Evolutionary conservation across 2,329 filamentous ascomycete genomes (phyloP).

Genomic region (Colletotrichum camelliae): DNA sequence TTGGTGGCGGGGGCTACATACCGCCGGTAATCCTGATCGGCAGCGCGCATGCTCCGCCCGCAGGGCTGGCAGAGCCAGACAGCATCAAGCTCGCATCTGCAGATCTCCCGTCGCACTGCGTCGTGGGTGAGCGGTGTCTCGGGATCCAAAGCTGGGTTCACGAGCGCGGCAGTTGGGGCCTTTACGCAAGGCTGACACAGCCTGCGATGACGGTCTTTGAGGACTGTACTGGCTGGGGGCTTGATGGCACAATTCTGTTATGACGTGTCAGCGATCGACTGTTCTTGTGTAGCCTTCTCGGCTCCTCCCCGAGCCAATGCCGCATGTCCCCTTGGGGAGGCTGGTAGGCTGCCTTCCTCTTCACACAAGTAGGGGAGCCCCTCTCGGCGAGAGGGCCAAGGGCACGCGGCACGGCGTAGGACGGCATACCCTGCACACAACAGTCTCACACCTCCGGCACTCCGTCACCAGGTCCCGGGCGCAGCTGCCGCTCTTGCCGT

Average conservation of each 20-base stretch:
- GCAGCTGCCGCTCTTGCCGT: conserved; percentile 77
- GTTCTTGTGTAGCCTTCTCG: not conserved
- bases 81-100: conserved; percentile 57
- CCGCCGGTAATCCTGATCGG: conserved; percentile 65
- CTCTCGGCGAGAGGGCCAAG: not conserved
- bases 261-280: conserved; percentile 10
- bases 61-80: conserved; percentile 90
- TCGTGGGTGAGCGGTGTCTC: conserved; percentile 55
- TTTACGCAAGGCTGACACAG: conserved; percentile 79
- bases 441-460: conserved; percentile 77
- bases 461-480: conserved; percentile 86
- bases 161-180: conserved; percentile 67
- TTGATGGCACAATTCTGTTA: conserved; percentile 88
- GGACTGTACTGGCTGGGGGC: conserved; percentile 69
- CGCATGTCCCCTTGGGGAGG: not conserved
- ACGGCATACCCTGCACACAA: conserved; percentile 77
- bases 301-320: conserved; percentile 5
- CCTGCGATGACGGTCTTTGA: conserved; percentile 80
- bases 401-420: conserved; percentile 9
- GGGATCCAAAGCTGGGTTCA: conserved; percentile 48
- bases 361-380: not conserved
- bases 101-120: conserved; percentile 61
- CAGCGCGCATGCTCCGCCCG: conserved; percentile 70
- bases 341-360: not conserved
- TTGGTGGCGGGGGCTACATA: conserved; percentile 35